phyloP scores from a whole-genome alignment of 305 asterid genomes.

The Lippia alba region DNA sequence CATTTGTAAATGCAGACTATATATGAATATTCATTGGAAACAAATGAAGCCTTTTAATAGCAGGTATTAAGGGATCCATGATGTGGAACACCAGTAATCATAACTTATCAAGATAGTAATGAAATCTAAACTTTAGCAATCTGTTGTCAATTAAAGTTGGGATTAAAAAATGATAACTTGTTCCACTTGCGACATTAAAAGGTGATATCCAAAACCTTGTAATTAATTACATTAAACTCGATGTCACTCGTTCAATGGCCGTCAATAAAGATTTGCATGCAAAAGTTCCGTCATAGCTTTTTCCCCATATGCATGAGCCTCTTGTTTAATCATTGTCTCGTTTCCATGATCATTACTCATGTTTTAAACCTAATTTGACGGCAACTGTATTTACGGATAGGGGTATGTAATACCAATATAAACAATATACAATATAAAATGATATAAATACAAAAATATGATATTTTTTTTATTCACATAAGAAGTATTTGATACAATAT shows the following conservation, averaged over 20 bases:
- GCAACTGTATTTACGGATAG: too few relatives aligned
- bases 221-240: conserved; percentile 28
- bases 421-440: too few relatives aligned
- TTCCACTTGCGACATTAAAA: conserved; percentile 40
- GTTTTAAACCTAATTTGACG: neutral
- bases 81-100: neutral
- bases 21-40: neutral
- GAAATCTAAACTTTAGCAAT: conserved; percentile 6
- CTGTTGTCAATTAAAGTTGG: conserved; percentile 26
- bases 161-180: conserved; percentile 26
- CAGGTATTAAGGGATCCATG: neutral
- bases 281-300: conserved; percentile 31
- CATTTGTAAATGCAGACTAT: too few relatives aligned
- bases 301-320: conserved; percentile 1
- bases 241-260: conserved; percentile 44
- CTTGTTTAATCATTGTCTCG: conserved; percentile 19
- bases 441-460: too few relatives aligned
- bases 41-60: neutral
- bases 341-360: conserved; percentile 10
- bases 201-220: neutral
- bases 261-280: conserved; percentile 43
- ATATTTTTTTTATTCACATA: too few relatives aligned
- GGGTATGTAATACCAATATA: too few relatives aligned
- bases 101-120: conserved; percentile 21
- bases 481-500: too few relatives aligned